Conservation (phyloP, 2,329 filamentous ascomycete genomes). For the Gyromitra esculenta region DNA sequence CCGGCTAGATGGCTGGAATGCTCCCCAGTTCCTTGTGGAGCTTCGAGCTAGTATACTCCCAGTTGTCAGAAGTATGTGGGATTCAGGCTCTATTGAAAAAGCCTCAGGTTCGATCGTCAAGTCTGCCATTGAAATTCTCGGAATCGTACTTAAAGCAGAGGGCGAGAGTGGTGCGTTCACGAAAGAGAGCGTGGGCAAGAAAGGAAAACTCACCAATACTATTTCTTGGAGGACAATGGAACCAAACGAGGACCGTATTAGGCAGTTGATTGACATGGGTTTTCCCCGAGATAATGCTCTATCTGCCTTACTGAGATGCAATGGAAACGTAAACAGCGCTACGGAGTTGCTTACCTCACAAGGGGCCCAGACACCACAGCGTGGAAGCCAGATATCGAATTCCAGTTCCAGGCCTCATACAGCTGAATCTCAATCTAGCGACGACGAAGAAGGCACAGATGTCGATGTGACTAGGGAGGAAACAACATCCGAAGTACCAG, state of each 20-base stretch:
- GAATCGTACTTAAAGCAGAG: conserved; percentile 79
- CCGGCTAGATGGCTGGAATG: conserved; percentile 70
- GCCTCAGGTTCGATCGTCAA: conserved; percentile 79
- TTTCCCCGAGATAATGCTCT: conserved; percentile 55
- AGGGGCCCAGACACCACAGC: conserved; percentile 48
- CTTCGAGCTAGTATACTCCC: conserved; percentile 82
- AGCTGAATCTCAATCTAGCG: conserved; percentile 54
- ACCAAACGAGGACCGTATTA: conserved; percentile 56
- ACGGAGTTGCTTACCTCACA: conserved; percentile 55
- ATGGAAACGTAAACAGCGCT: conserved; percentile 54
- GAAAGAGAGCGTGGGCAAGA: conserved; percentile 60
- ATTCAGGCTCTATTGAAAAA: conserved; percentile 83
- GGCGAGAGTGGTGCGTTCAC: conserved; percentile 74
- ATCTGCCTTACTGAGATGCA: conserved; percentile 55
- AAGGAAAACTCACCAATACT: conserved; percentile 51
- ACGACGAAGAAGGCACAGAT: conserved; percentile 58
- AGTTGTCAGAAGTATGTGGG: conserved; percentile 81
- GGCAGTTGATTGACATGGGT: conserved; percentile 57
- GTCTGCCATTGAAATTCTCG: conserved; percentile 83
- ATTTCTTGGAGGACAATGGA: conserved; percentile 58
- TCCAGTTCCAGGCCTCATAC: conserved; percentile 55
- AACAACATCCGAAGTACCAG: conserved; percentile 32
- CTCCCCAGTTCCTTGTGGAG: conserved; percentile 84
- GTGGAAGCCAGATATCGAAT: conserved; percentile 48
- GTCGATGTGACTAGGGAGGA: conserved; percentile 55